Evolutionary conservation across 306 rosid species (phyloP), one percentile per base, ranked within the genome.

Genomic region (Inga oerstediana): DNA sequence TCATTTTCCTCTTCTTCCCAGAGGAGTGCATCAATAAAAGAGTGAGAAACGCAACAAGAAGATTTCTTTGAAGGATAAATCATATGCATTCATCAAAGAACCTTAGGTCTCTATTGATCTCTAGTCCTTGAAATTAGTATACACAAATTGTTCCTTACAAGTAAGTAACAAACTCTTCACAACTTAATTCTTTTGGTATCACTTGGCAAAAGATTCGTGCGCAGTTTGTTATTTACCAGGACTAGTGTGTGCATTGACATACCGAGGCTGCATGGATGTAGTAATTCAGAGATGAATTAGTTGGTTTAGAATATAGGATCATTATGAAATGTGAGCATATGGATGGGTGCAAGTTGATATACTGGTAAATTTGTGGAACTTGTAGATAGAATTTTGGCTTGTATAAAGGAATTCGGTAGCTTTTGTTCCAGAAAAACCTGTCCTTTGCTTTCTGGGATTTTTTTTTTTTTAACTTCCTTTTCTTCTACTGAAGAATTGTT

Each of bases 1-100:
- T 93, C 98, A 30, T 72, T 51, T 80, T 94, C 99, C 74, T 65
- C 93, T 3, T 41, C 76, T 75, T 91, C 97, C 35, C 92, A 81
- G 45, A 85, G 86, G 86, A 89, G 86, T 32, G 16, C 67, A 76
- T 88, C 89, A 74, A n/a, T 80, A 27, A 76, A 79, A 64, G 80
- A 81, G 75, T 85, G 83, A 86, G 69, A 78, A 81, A 35, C 32
- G 74, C 56, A 30, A 32, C 56, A 30, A 32, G 14, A 41, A 15
- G 75, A 70, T 41, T 24, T 71, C 70, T 45, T 41, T 22, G 54
- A 14, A 17, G 71, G 19, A 27, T 43, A 44, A n/a, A 52, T 48
- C 59, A 73, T 30, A 30, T 14, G 22, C 37, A 82, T 71, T 76
- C 80, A 58, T 69, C 46, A 80, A 66, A 82, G 44, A 68, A 46